Evolutionary conservation across 352 stramenopile genomes (phyloP), one percentile per base, ranked within the genome.

Genomic region (Pythium coloratum): DNA sequence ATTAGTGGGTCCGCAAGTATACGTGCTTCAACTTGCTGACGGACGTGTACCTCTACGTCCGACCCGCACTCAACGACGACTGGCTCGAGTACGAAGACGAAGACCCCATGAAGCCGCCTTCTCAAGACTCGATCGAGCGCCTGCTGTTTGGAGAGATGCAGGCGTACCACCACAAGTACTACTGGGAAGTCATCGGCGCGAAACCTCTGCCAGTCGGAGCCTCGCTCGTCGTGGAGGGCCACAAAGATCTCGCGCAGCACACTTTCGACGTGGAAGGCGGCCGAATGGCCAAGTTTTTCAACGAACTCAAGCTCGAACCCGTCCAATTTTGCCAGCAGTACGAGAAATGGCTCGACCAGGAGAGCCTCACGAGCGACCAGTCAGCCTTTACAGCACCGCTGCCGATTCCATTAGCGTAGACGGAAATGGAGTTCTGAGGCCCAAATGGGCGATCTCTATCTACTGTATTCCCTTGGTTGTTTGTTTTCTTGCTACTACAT

Each of bases 71-170:
- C 42, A 79, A 94, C 55, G 86, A 94, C 69, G 86, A 85, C 67
- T 94, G 86, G 86, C 77, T 94, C 33, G 76, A 80, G 38, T 89
- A 89, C 66, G 86, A 94, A 61, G 84, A 94, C 51, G 86, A 94
- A 7, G 86, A 94, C 50, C 67, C 87, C 51, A 90, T 77, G 67
- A 91, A 91, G 55, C 80, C 78, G 14, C 72, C 80, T 24, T 82
- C 73, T 2, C 82, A 90, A 57, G 86, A 94, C 63, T 88, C 81
- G 9, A 72, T 90, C 20, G 84, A 94, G 63, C 81, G 82, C 8
- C 64, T 92, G n/a, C 70, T 92, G 70, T 90, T 91, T 69, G 86
- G 86, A 10, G 86, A 94, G 64, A 89, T 94, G 80, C 86, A 94
- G 66, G 81, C 84, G n/a, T 94, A 89, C 64, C 86, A 94, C 47